Evolutionary conservation across 2,329 filamentous ascomycete genomes (phyloP).

Genomic region (Exserohilum rostratum): DNA sequence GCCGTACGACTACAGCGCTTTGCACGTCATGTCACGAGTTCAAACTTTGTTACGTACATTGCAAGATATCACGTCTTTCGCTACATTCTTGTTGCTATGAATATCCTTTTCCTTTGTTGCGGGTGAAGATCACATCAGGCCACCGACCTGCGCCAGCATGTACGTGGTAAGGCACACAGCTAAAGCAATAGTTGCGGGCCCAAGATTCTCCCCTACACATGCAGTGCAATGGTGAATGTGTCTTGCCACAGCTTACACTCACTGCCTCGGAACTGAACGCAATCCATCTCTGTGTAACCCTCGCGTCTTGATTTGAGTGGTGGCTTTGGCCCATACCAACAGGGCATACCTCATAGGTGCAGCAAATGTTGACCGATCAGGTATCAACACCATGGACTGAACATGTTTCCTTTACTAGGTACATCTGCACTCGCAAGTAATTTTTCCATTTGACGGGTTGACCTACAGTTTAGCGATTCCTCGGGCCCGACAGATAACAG

Average conservation of each 20-base stretch:
- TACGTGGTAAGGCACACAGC: neutral
- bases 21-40: neutral
- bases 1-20: neutral
- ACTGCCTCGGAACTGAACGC: neutral
- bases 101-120: too few relatives aligned
- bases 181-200: neutral
- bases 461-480: constrained; percentile 1
- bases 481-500: neutral
- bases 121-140: too few relatives aligned
- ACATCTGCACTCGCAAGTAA: neutral
- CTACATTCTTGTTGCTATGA: too few relatives aligned
- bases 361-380: neutral
- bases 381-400: neutral
- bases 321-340: neutral
- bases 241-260: neutral
- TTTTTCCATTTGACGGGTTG: neutral
- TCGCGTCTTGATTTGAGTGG: neutral
- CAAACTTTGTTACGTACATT: neutral
- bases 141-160: neutral
- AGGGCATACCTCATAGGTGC: neutral
- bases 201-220: neutral
- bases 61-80: too few relatives aligned
- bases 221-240: neutral
- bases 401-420: neutral
- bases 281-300: neutral